A percentile compares a stretch with the other conserved stretches of the same genome.
Evolutionary conservation across 768 basidiomycete genomes (phyloP).

Genomic region (Mycena indigotica): DNA sequence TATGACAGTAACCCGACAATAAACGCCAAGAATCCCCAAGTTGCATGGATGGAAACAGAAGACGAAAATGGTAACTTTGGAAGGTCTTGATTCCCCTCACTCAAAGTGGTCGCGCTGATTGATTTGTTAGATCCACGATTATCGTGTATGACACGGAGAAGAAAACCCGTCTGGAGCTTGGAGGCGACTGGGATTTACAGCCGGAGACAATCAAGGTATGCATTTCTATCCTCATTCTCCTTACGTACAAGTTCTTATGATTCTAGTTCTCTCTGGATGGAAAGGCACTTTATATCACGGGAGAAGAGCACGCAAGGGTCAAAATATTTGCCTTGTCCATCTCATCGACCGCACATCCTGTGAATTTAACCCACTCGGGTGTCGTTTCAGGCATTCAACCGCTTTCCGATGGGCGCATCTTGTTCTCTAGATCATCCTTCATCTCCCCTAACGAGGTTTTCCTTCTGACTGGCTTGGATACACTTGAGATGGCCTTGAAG

Average conservation of each 20-base stretch:
- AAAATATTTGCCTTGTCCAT: slow-evolving; percentile 74
- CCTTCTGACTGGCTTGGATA: slow-evolving; percentile 52
- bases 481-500: slow-evolving; percentile 44
- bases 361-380: slow-evolving; percentile 59
- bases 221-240: background rate
- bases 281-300: slow-evolving; percentile 67
- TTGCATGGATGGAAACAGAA: slow-evolving; percentile 84
- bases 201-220: slow-evolving; percentile 61
- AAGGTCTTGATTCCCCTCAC: slow-evolving; percentile 55
- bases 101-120: background rate
- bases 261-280: slow-evolving; percentile 77
- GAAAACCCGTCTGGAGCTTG: slow-evolving; percentile 69
- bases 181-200: slow-evolving; percentile 85
- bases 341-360: slow-evolving; percentile 53
- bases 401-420: slow-evolving; percentile 58
- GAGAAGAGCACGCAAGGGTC: slow-evolving; percentile 74
- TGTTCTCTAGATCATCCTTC: slow-evolving; percentile 75
- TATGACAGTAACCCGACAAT: slow-evolving; percentile 57
- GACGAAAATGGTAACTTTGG: slow-evolving; percentile 66
- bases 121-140: slow-evolving; percentile 59
- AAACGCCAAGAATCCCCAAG: slow-evolving; percentile 64
- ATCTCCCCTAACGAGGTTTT: slow-evolving; percentile 81
- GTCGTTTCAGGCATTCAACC: slow-evolving; percentile 64
- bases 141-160: slow-evolving; percentile 76
- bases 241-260: too few relatives aligned